Conservation (phyloP, 2,329 filamentous ascomycete species). For the Hypocreales sp. region DNA sequence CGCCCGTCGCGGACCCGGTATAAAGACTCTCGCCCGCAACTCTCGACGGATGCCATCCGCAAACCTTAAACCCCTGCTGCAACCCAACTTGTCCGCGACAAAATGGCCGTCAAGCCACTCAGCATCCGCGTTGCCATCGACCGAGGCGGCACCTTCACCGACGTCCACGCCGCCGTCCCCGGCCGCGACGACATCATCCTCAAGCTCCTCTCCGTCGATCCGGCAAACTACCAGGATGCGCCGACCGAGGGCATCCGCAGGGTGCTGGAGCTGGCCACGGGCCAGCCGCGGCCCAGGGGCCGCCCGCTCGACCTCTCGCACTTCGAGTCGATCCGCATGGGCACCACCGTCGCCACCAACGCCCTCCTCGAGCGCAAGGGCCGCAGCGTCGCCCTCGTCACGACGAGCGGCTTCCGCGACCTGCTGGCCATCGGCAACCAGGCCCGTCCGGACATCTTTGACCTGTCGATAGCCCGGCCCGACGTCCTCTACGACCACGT, state of each 20-base stretch:
- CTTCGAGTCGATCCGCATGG: constrained; percentile 58
- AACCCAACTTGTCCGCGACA: constrained; percentile 4
- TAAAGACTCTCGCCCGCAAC: too few species aligned
- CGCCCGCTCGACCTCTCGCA: constrained; percentile 17
- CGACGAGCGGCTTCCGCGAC: constrained; percentile 59
- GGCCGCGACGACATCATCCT: constrained; percentile 53
- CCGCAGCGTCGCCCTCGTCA: constrained; percentile 53
- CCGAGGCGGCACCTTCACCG: constrained; percentile 44
- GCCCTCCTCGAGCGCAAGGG: constrained; percentile 63
- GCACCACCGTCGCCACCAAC: constrained; percentile 68
- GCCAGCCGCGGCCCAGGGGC: constrained; percentile 16
- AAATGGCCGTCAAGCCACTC: constrained; percentile 9
- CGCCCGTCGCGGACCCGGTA: too few species aligned
- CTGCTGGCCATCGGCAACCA: constrained; percentile 61
- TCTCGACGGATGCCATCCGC: too few species aligned
- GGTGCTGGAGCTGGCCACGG: constrained; percentile 18
- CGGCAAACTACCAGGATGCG: constrained; percentile 56
- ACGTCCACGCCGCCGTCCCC: constrained; percentile 51
- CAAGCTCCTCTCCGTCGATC: constrained; percentile 58
- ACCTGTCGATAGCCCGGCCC: constrained; percentile 52
- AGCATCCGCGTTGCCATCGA: constrained; percentile 18
- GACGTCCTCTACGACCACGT: constrained; percentile 56
- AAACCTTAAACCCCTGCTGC: too few species aligned
- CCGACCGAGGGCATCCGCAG: constrained; percentile 56
- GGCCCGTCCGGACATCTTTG: constrained; percentile 57